Conservation (phyloP, 805 yeast species). For the Monosporozyma unispora region DNA sequence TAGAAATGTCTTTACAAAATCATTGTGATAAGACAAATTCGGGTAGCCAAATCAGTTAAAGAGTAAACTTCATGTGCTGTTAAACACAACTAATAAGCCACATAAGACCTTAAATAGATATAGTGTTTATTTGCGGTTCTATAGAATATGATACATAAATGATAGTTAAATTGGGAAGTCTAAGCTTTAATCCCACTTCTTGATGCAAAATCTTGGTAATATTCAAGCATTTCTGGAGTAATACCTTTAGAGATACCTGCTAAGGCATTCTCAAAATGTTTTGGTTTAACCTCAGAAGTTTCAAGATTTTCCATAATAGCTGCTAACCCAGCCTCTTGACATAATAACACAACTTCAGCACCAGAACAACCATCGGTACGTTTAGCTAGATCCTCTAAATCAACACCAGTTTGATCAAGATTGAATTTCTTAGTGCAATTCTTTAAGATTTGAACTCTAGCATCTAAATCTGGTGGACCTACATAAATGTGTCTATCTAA, state of each 20-base stretch:
- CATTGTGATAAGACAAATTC: too few species aligned
- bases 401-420: slow-evolving; percentile 37
- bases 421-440: slow-evolving; percentile 64
- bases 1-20: too few species aligned
- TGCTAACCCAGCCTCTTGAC: slow-evolving; percentile 94
- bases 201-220: slow-evolving; percentile 45
- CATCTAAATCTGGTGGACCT: slow-evolving; percentile 78
- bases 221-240: slow-evolving; percentile 74
- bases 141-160: not conserved
- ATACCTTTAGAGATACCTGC: slow-evolving; percentile 65
- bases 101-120: not conserved
- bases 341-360: slow-evolving; percentile 83
- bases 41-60: too few species aligned
- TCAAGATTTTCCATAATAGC: slow-evolving; percentile 76
- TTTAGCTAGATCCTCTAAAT: slow-evolving; percentile 45
- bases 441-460: slow-evolving; percentile 66
- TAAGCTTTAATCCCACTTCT: slow-evolving; percentile 33
- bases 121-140: not conserved
- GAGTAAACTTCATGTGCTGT: too few species aligned
- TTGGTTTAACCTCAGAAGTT: slow-evolving; percentile 42
- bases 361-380: slow-evolving; percentile 90
- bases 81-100: too few species aligned
- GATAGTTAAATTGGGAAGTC: not conserved
- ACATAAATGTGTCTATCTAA: slow-evolving; percentile 90
- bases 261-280: slow-evolving; percentile 69